These are phyloP conservation scores for Batkoa obscura DNA, from an alignment of 371 early-diverging fungal species.

Conservation along the genomic window DNA sequence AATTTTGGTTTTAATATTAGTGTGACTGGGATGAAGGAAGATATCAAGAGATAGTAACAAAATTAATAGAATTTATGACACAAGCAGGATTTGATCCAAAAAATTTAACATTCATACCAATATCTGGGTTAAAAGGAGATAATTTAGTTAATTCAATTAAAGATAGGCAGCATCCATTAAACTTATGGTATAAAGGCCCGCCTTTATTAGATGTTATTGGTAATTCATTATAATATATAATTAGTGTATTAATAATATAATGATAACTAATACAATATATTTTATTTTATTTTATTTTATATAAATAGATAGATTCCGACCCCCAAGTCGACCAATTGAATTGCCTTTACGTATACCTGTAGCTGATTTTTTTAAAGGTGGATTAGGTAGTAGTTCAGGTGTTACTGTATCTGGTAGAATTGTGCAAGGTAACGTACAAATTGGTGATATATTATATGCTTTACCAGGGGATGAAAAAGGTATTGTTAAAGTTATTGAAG, in stretches of 20 bases:
- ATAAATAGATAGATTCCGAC: conserved; percentile 86
- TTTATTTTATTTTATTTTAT: too few relatives aligned
- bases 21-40: conserved; percentile 74
- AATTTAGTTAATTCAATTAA: conserved; percentile 52
- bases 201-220: conserved; percentile 24
- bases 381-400: conserved; percentile 69
- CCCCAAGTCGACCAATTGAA: conserved; percentile 76
- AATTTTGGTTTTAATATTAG: too few relatives aligned
- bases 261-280: too few relatives aligned
- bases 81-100: conserved; percentile 87
- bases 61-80: conserved; percentile 82
- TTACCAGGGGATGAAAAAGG: conserved; percentile 67
- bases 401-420: conserved; percentile 72
- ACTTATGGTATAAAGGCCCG: conserved; percentile 83
- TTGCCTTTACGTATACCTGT: conserved; percentile 94
- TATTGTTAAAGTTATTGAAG: conserved; percentile 56
- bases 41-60: conserved; percentile 86
- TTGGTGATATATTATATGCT: conserved; percentile 62
- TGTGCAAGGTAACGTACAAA: conserved; percentile 64
- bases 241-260: too few relatives aligned
- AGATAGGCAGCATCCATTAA: conserved; percentile 58
- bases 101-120: conserved; percentile 84
- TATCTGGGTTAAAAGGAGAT: conserved; percentile 95
- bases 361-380: conserved; percentile 95
- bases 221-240: conserved; percentile 61